Conservation (phyloP, 108 stramenopile species). For the Cylindrotheca closterium region DNA sequence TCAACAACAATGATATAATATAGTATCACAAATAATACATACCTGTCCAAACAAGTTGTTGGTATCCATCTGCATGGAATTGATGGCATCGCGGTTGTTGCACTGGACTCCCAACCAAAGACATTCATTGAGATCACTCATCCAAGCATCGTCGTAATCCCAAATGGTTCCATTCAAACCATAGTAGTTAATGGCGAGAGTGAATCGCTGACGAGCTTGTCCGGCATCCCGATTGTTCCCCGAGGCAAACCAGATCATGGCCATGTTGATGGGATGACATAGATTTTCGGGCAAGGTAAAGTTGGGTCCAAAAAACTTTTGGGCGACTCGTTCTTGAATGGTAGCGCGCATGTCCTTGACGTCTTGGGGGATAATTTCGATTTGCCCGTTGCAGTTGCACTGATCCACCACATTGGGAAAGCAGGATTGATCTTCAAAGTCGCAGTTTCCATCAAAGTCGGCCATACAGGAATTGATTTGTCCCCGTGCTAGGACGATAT, state of each 20-base stretch:
- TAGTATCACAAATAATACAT: conserved; percentile 7
- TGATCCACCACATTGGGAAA: conserved; percentile 38
- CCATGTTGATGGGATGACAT: conserved; percentile 47
- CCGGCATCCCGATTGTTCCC: conserved; percentile 49
- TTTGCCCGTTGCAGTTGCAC: conserved; percentile 37
- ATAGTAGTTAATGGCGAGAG: conserved; percentile 33
- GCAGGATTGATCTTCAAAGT: conserved; percentile 20
- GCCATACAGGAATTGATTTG: conserved; percentile 30
- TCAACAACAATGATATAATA: background rate
- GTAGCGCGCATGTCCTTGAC: conserved; percentile 22
- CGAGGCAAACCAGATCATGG: conserved; percentile 41
- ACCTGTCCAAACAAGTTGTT: conserved; percentile 48
- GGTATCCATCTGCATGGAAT: conserved; percentile 45
- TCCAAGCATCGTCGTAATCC: conserved; percentile 48
- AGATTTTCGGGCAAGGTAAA: conserved; percentile 11
- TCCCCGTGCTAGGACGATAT: conserved; percentile 31
- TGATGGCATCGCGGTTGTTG: conserved; percentile 38
- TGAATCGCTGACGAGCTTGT: conserved; percentile 39
- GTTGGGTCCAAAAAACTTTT: conserved; percentile 32
- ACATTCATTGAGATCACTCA: conserved; percentile 45
- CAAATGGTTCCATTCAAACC: conserved; percentile 50
- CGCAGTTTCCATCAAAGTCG: conserved; percentile 20
- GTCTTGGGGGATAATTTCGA: conserved; percentile 37
- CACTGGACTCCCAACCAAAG: conserved; percentile 55
- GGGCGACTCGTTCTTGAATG: conserved; percentile 24